Conservation (phyloP, 148 eudicot species). For the Chenopodium berlandieri region DNA sequence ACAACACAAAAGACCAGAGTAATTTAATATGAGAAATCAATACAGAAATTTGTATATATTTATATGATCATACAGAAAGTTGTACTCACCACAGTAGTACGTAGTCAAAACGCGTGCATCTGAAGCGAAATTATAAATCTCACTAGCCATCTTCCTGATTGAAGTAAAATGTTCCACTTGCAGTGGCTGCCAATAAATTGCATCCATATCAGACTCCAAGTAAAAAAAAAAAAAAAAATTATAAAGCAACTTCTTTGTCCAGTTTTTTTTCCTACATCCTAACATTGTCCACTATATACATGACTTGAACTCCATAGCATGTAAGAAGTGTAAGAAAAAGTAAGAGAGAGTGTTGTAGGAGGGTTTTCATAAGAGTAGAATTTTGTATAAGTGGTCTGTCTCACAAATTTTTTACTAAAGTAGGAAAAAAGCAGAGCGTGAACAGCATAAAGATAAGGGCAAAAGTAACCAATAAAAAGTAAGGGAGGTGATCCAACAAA, state of each 20-base stretch:
- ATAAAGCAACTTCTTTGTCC: background rate
- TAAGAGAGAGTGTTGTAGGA: no score
- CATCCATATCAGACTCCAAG: conserved; percentile 21
- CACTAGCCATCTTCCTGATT: conserved; percentile 81
- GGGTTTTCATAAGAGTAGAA: no score
- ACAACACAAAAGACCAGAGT: background rate
- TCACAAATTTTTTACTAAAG: no score
- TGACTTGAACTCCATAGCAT: no score
- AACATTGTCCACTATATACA: background rate
- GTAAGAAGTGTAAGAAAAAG: no score
- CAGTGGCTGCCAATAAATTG: conserved; percentile 64
- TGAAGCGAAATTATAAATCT: conserved; percentile 82
- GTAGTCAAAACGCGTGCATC: conserved; percentile 98
- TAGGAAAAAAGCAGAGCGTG: no score
- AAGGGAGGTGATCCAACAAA: background rate
- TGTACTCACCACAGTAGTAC: conserved; percentile 74
- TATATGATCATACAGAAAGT: background rate
- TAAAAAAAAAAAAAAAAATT: background rate
- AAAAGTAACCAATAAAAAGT: no score
- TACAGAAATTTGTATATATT: background rate
- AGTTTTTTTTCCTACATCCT: background rate
- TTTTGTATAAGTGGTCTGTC: no score
- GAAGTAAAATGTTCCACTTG: conserved; percentile 81
- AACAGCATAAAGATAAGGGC: no score
- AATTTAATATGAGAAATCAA: background rate